These are phyloP conservation scores for Melastoma malabathricum DNA, from an alignment of 345 rosid genomes.

Conservation along the genomic window DNA sequence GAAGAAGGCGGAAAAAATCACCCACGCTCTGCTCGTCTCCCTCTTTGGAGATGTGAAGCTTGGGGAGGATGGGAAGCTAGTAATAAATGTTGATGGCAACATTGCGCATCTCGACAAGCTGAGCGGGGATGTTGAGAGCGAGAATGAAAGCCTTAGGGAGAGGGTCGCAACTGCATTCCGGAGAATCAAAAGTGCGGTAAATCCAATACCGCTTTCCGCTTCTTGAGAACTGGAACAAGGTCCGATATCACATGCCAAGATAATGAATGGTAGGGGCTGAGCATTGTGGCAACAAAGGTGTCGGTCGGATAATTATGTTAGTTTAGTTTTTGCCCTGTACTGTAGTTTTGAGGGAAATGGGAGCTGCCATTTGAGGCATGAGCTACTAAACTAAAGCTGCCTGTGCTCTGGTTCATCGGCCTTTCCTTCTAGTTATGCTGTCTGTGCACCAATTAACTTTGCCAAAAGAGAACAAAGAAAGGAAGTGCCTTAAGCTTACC, in stretches of 20 bases:
- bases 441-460: no score
- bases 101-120: slow-evolving; percentile 66
- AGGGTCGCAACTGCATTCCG: slow-evolving; percentile 49
- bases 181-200: slow-evolving; percentile 66
- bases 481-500: no score
- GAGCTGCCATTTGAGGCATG: no score
- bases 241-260: no score
- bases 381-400: no score
- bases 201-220: slow-evolving; percentile 51
- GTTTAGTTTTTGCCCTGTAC: no score
- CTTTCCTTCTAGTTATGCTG: no score
- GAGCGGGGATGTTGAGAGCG: slow-evolving; percentile 84
- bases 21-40: slow-evolving; percentile 69
- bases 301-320: no score
- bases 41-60: slow-evolving; percentile 82
- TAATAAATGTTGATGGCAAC: slow-evolving; percentile 63
- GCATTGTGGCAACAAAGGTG: neutral
- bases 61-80: slow-evolving; percentile 67
- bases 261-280: no score
- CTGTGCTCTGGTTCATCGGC: no score
- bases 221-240: slow-evolving; percentile 10
- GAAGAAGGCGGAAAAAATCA: slow-evolving; percentile 67
- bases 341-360: no score
- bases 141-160: slow-evolving; percentile 76
- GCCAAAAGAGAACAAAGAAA: no score